Percentiles rank a stretch among this genome's conserved stretches.
Conservation (phyloP, 75 land plant genomes). For the Selaginella moellendorffii region DNA sequence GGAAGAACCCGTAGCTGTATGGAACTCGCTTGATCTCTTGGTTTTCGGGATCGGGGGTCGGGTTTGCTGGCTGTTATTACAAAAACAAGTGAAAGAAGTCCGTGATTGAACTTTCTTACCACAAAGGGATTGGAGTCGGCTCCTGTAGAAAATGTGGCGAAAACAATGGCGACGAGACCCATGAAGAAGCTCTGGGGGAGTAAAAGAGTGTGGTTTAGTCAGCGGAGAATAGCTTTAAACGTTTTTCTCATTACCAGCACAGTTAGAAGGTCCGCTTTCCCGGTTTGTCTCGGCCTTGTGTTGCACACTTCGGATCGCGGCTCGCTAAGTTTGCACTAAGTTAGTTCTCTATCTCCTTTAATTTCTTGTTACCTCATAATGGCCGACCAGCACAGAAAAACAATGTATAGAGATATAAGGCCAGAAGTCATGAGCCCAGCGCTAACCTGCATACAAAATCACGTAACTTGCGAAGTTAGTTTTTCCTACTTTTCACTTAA, state of each 20-base stretch:
- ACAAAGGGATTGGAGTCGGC: slow-evolving; percentile 49
- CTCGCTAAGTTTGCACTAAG: slow-evolving; percentile 22
- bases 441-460: slow-evolving; percentile 39
- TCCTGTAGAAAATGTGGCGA: slow-evolving; percentile 82
- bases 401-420: slow-evolving; percentile 56
- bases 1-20: slow-evolving; percentile 76
- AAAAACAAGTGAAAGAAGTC: no score
- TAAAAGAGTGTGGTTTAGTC: no score
- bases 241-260: slow-evolving; percentile 18
- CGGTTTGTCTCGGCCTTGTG: slow-evolving; percentile 15
- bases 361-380: slow-evolving; percentile 65
- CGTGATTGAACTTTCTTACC: slow-evolving; percentile 21
- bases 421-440: slow-evolving; percentile 72
- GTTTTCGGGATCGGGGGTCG: no score
- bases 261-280: slow-evolving; percentile 25
- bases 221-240: no score
- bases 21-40: slow-evolving; percentile 39
- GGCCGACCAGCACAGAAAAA: slow-evolving; percentile 90
- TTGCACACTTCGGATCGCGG: slow-evolving; percentile 23
- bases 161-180: slow-evolving; percentile 53
- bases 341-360: slow-evolving; percentile 1
- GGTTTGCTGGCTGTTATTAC: no score
- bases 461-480: background rate
- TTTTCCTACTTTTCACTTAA: no score
- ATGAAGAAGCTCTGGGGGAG: slow-evolving; percentile 25